phyloP scores from a whole-genome alignment of 2,329 filamentous ascomycete genomes.

The Paecilomyces dactylethromorphus region DNA sequence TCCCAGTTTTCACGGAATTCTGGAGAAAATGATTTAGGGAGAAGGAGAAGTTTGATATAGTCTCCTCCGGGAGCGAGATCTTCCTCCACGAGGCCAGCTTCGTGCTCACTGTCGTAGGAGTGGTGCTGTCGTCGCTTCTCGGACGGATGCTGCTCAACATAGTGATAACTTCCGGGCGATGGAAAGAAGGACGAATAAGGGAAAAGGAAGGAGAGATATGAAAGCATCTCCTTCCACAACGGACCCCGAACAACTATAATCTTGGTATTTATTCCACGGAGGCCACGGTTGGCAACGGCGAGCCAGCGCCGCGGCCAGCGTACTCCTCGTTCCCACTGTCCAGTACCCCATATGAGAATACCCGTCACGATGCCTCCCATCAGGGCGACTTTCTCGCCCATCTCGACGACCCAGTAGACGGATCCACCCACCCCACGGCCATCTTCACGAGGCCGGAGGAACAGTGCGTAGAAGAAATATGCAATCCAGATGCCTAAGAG shows the following conservation, averaged over 20 bases:
- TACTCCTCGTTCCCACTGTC: conserved; percentile 92
- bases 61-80: conserved; percentile 86
- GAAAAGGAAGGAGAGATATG: conserved; percentile 68
- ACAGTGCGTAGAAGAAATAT: conserved; percentile 83
- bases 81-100: conserved; percentile 65
- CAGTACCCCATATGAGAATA: conserved; percentile 84
- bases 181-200: conserved; percentile 68
- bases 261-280: conserved; percentile 92
- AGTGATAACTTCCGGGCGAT: conserved; percentile 63
- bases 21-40: conserved; percentile 91
- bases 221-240: conserved; percentile 72
- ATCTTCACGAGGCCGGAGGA: conserved; percentile 93
- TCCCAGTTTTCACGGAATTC: conserved; percentile 98
- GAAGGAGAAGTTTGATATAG: conserved; percentile 79
- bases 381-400: conserved; percentile 81
- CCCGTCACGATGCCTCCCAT: conserved; percentile 85
- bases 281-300: conserved; percentile 76
- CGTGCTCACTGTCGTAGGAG: conserved; percentile 55
- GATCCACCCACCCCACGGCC: conserved; percentile 84
- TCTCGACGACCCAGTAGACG: conserved; percentile 94
- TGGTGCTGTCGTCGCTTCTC: conserved; percentile 34
- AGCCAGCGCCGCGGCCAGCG: conserved; percentile 93
- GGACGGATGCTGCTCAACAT: conserved; percentile 56
- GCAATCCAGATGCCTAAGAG: conserved; percentile 73
- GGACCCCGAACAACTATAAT: conserved; percentile 79